Conservation (phyloP, 179 eudicot species). For the Nepenthes alata region DNA sequence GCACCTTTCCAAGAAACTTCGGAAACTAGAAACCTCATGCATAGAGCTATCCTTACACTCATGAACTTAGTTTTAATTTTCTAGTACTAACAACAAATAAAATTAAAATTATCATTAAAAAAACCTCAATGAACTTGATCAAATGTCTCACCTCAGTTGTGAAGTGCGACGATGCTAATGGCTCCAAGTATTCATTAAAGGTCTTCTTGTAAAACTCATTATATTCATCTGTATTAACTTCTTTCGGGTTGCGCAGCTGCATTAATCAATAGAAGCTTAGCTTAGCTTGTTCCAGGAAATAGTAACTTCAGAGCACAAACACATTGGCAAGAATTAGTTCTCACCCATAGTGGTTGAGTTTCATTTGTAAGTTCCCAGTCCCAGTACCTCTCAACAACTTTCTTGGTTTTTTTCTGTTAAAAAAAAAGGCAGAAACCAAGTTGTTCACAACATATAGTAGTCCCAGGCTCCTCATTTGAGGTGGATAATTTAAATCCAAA, state of each 20-base stretch:
- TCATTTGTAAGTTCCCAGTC: conserved; percentile 93
- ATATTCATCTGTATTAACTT: conserved; percentile 77
- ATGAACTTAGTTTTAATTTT: neutral
- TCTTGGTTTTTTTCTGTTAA: conserved; percentile 82
- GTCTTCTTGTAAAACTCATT: conserved; percentile 84
- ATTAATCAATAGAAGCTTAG: neutral
- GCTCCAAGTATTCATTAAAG: conserved; percentile 80
- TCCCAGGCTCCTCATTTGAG: neutral
- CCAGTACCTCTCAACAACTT: conserved; percentile 85
- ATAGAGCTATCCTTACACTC: too few relatives aligned
- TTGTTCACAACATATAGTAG: neutral
- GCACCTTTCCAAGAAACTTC: too few relatives aligned
- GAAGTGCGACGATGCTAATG: conserved; percentile 90
- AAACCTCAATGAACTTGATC: neutral
- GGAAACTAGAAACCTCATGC: too few relatives aligned
- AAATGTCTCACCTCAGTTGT: conserved; percentile 67
- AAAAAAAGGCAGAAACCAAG: neutral
- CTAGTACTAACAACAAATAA: neutral
- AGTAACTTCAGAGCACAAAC: too few relatives aligned
- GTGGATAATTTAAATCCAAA: neutral
- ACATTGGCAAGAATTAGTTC: conserved; percentile 10
- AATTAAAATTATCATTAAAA: neutral
- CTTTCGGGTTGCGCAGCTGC: conserved; percentile 92
- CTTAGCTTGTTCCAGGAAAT: too few relatives aligned
- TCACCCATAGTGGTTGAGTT: conserved; percentile 96